These are phyloP conservation scores for Peniophora sp. DNA, from an alignment of 1,284 basidiomycete species.

Conservation along the genomic window DNA sequence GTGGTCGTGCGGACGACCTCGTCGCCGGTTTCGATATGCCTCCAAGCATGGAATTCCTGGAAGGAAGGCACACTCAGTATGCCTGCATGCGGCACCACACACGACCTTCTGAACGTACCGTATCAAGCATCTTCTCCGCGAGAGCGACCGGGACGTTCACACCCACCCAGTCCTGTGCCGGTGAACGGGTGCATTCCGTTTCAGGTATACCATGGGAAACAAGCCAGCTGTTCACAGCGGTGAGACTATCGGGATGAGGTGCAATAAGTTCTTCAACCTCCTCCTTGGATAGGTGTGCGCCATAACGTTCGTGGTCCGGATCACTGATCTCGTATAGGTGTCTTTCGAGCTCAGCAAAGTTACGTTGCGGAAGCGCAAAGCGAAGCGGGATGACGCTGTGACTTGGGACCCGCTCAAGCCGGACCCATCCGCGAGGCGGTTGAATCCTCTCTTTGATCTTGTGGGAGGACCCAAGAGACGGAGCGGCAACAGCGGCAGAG, in stretches of 20 bases:
- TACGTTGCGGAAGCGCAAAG: conserved; percentile 57
- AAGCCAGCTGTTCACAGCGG: conserved; percentile 55
- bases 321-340: conserved; percentile 63
- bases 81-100: not conserved
- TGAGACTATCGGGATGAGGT: conserved; percentile 46
- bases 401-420: conserved; percentile 32
- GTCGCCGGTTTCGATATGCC: conserved; percentile 44
- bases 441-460: conserved; percentile 31
- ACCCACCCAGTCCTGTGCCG: conserved; percentile 63
- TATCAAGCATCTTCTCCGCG: conserved; percentile 35
- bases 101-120: conserved; percentile 1
- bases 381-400: conserved; percentile 47
- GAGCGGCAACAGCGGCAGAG: not conserved
- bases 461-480: not conserved
- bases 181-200: conserved; percentile 39
- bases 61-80: not conserved
- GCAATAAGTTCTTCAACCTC: conserved; percentile 55
- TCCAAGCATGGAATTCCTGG: conserved; percentile 32
- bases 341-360: conserved; percentile 49
- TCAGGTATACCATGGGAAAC: conserved; percentile 43
- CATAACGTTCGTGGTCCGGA: conserved; percentile 35
- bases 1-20: conserved; percentile 53
- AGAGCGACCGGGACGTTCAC: conserved; percentile 49
- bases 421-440: conserved; percentile 42
- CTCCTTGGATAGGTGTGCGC: conserved; percentile 56